Percentiles rank a stretch among this genome's conserved stretches.
Conservation (phyloP, 768 basidiomycete genomes). For the Auricularia sp. region DNA sequence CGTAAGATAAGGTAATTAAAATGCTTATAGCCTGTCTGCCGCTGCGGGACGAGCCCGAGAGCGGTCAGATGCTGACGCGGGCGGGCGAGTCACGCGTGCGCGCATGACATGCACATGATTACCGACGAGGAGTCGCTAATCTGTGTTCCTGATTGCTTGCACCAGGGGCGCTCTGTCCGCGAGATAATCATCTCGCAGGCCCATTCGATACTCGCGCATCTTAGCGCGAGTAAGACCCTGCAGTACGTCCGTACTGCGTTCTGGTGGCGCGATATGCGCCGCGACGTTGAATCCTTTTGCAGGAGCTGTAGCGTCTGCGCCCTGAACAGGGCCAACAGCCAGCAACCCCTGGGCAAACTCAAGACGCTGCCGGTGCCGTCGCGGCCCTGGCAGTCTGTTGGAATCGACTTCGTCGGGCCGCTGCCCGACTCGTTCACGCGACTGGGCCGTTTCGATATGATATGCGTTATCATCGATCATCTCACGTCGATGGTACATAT, state of each 20-base stretch:
- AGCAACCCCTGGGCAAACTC: slow-evolving; percentile 17
- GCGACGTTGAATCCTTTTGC: slow-evolving; percentile 21
- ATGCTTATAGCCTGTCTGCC: too few relatives aligned
- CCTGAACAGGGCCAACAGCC: slow-evolving; percentile 12
- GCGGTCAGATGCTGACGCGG: too few relatives aligned
- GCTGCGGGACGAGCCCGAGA: too few relatives aligned
- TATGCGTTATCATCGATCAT: slow-evolving; percentile 18
- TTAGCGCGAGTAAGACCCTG: too few relatives aligned
- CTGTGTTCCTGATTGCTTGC: too few relatives aligned
- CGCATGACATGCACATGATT: too few relatives aligned
- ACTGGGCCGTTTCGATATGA: slow-evolving; percentile 15
- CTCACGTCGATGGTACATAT: slow-evolving; percentile 19
- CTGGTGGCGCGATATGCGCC: slow-evolving; percentile 30
- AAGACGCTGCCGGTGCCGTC: slow-evolving; percentile 15
- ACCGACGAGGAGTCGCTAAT: too few relatives aligned
- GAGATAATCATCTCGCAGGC: too few relatives aligned
- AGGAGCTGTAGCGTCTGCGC: slow-evolving; percentile 16
- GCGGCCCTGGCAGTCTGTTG: slow-evolving; percentile 19
- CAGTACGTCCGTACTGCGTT: slow-evolving; percentile 11
- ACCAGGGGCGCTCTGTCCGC: too few relatives aligned
- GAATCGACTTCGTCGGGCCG: slow-evolving; percentile 21
- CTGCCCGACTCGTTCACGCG: slow-evolving; percentile 16
- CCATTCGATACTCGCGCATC: too few relatives aligned
- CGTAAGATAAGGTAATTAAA: too few relatives aligned
- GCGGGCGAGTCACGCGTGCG: too few relatives aligned